Conservation (phyloP, 2,329 filamentous ascomycete species). For the Colletotrichum sp. region DNA sequence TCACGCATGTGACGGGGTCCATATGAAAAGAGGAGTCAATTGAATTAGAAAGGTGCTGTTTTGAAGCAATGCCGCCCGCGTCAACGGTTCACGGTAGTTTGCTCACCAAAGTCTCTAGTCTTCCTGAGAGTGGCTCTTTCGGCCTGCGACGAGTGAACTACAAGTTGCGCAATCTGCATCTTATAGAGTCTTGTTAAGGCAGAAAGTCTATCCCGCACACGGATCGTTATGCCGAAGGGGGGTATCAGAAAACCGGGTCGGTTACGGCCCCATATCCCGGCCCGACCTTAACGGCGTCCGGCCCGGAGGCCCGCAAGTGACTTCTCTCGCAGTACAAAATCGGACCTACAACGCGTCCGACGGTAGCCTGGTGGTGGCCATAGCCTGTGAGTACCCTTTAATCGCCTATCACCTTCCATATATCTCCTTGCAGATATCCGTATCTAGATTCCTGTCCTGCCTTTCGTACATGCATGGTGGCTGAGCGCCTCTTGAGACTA, state of each 20-base stretch:
- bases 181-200: not conserved
- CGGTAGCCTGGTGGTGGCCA: not conserved
- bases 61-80: not conserved
- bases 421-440: not conserved
- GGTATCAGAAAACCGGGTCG: not conserved
- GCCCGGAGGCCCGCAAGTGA: not conserved
- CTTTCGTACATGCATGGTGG: not conserved
- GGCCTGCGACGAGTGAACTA: not conserved
- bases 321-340: not conserved
- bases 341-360: not conserved
- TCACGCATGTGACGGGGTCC: not conserved
- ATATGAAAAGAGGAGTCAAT: not conserved
- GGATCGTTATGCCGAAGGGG: not conserved
- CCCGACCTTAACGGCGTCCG: not conserved
- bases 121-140: not conserved
- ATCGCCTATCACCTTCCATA: not conserved
- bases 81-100: not conserved
- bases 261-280: not conserved
- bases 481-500: not conserved
- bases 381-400: not conserved
- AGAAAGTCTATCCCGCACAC: not conserved
- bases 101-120: not conserved
- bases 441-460: not conserved
- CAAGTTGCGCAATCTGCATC: not conserved
- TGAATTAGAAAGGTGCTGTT: not conserved